Evolutionary conservation across 345 rosid genomes (phyloP), one percentile per base, ranked within the genome.

Genomic region (Moricandia moricandioides): DNA sequence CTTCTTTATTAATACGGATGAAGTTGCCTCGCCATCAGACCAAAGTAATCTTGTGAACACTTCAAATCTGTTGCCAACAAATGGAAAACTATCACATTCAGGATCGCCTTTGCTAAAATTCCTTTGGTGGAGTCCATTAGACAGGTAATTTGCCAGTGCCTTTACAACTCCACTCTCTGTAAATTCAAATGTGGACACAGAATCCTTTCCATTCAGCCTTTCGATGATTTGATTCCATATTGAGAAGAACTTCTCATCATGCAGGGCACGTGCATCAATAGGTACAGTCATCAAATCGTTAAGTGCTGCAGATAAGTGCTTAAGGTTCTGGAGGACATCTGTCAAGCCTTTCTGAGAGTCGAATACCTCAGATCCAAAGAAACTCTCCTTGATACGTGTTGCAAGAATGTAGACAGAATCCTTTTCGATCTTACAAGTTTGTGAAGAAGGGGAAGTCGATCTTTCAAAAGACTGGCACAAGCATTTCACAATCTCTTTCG

Each of bases 171-270:
- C 97, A 82, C 98, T 91, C 85, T 86, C 93, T 55, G 89, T 84
- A 70, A 94, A 88, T 82, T 91, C 98, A 82, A 94, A 94, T 40
- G 89, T 90, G 75, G 98, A 94, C 76, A 94, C 87, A 62, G 88
- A 86, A 73, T 91, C 98, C 76, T 71, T 80, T 73, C 98, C 95
- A 70, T 81, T 81, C 75, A 94, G 90, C 78, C 84, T 87, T 77
- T 45, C 86, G 78, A 86, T 74, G 31, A 88, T 81, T 58, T 88
- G 87, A 74, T 74, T 76, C 80, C 91, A 85, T 39, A 86, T 49
- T 55, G 63, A 71, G 62, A 78, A 67, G 77, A 86, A 86, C 56
- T 81, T 84, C 61, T 86, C 93, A 51, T 84, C 87, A 63, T 85
- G 75, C 70, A 75, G 85, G 57, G 9, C 65, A 75, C 51, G 74